A percentile compares a stretch with the other conserved stretches of the same genome.
phyloP scores from a whole-genome alignment of 345 rosid genomes.

The Laguncularia racemosa region DNA sequence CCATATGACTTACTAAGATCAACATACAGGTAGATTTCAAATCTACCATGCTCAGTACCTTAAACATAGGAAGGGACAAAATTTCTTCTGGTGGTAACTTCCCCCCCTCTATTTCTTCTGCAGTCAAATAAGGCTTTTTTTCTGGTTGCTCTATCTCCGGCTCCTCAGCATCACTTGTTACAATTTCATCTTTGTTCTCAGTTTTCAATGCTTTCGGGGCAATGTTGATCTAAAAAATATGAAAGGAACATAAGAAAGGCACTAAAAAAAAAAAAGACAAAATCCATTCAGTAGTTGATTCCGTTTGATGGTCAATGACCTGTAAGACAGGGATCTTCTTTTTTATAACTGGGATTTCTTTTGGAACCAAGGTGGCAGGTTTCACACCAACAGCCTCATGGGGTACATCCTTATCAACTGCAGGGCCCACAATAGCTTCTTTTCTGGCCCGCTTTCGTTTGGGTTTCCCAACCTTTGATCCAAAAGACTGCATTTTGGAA shows the following conservation, averaged over 20 bases:
- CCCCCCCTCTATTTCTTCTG: slow-evolving; percentile 61
- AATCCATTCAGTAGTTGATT: slow-evolving; percentile 5
- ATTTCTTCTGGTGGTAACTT: slow-evolving; percentile 85
- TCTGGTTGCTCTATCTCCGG: slow-evolving; percentile 28
- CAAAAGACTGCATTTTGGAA: slow-evolving; percentile 14
- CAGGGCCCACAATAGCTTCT: slow-evolving; percentile 77
- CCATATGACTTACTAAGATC: no score
- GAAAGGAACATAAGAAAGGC: slow-evolving; percentile 13
- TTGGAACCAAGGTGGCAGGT: slow-evolving; percentile 68
- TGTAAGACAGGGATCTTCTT: slow-evolving; percentile 78
- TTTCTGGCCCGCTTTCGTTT: slow-evolving; percentile 56
- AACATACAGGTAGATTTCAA: no score
- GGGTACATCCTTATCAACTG: slow-evolving; percentile 55
- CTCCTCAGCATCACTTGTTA: slow-evolving; percentile 31
- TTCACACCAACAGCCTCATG: slow-evolving; percentile 87
- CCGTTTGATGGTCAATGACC: slow-evolving; percentile 31
- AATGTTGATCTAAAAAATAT: slow-evolving; percentile 59
- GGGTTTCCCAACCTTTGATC: slow-evolving; percentile 22
- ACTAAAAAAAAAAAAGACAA: slow-evolving; percentile 1
- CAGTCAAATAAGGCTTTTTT: slow-evolving; percentile 36
- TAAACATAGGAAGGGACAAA: slow-evolving; percentile 80
- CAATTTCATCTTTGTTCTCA: slow-evolving; percentile 40
- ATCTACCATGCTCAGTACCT: slow-evolving; percentile 35
- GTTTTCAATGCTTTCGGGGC: slow-evolving; percentile 44
- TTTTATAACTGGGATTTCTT: slow-evolving; percentile 76